Base-by-base conservation (phyloP, 345 rosid genomes). In the Bretschneidera sinensis region DNA sequence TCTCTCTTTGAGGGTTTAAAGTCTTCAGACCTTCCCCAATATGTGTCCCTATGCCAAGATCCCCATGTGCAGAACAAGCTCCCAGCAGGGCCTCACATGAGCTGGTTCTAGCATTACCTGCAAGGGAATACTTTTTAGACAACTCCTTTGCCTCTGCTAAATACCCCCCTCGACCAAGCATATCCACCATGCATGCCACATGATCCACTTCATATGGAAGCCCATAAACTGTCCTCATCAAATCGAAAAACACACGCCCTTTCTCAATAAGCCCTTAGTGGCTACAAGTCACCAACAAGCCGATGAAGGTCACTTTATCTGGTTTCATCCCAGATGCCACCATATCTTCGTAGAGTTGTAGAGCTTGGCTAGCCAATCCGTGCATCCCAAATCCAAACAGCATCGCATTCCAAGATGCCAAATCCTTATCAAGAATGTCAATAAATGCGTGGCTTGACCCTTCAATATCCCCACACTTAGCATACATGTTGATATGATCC, bases 401-500 rank as follows among this genome's bases (percentile, higher is more conserved):
- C 92, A 87, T 80, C 1, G 89, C 70, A 70, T 87, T 90, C 78
- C 88, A 83, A 68, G 91, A 83, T 49, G 83, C 90, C 64, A 82
- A 49, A 72, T 87, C 91, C 74, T 83, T 90, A 54, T 64, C 64
- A 34, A 25, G 21, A 58, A 83, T 82, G 55, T 87, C 83, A 31
- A 56, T 23, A 70, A 90, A 87, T 25, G 86, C 89, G 0, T 1
- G 55, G 23, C 66, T 51, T 15, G 97, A 85, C 1, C 76, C 78
- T 16, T 65, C 71, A 18, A 85, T 69, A 59, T 85, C 74, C 57
- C 95, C 97, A 33, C 86, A 90, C 31, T 85, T 87, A 0, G 89
- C 95, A 70, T 90, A 90, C 83, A 90, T 80, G 65, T 87, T 83
- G n/a, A n/a, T n/a, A n/a, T n/a, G n/a, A n/a, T n/a, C n/a, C n/a